Evolutionary conservation across 2,329 filamentous ascomycete genomes (phyloP).

Genomic region (Verticillium nonalfalfae): DNA sequence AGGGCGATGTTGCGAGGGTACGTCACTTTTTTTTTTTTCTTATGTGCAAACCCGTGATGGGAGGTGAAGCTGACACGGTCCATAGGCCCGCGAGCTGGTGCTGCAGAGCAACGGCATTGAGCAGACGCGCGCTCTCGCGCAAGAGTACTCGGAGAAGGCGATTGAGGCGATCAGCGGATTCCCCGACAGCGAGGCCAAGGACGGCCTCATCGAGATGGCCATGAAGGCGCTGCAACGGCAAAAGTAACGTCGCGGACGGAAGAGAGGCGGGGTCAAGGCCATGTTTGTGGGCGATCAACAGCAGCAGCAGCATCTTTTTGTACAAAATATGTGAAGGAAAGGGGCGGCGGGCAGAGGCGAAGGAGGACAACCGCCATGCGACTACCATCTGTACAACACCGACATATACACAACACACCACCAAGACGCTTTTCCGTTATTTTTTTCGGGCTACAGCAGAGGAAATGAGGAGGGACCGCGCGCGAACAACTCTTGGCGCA

Average conservation of each 20-base stretch:
- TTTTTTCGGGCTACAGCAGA: neutral
- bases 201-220: constrained; percentile 88
- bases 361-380: neutral
- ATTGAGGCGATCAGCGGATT: constrained; percentile 78
- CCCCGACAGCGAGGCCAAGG: constrained; percentile 91
- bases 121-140: constrained; percentile 82
- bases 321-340: neutral
- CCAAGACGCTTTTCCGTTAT: neutral
- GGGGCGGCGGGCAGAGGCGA: neutral
- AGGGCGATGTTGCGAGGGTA: constrained; percentile 82
- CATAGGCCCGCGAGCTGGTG: constrained; percentile 80
- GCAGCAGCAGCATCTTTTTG: neutral
- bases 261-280: neutral
- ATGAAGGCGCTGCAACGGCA: constrained; percentile 82
- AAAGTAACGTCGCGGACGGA: constrained; percentile 50
- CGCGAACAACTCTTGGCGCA: neutral
- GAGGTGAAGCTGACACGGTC: constrained; percentile 6
- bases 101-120: constrained; percentile 79
- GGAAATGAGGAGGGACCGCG: neutral
- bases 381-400: neutral
- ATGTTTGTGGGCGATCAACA: neutral
- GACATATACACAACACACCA: neutral
- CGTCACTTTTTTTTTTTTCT: constrained; percentile 23
- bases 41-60: too few relatives aligned
- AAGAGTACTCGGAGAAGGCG: constrained; percentile 85